Conservation (phyloP, 768 basidiomycete species). For the Trametes maxima region DNA sequence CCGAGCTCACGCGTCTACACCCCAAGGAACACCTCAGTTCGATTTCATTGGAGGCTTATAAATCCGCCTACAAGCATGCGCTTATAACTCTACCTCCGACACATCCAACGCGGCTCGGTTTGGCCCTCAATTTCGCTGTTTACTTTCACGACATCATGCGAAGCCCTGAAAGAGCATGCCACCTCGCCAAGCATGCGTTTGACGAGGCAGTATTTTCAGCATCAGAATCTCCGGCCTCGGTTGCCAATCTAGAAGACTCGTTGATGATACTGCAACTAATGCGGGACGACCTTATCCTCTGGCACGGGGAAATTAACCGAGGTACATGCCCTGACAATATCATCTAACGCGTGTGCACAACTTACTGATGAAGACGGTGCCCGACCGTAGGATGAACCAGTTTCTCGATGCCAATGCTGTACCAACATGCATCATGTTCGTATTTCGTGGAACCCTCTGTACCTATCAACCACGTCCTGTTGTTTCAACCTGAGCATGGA, state of each 20-base stretch:
- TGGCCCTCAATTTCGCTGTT: slow-evolving; percentile 93
- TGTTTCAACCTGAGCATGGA: too few relatives aligned
- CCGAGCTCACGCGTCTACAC: slow-evolving; percentile 77
- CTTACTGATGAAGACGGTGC: not conserved
- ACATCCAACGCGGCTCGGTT: slow-evolving; percentile 85
- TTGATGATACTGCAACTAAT: slow-evolving; percentile 83
- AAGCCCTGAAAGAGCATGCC: slow-evolving; percentile 85
- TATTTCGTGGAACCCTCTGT: too few relatives aligned
- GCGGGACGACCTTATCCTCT: slow-evolving; percentile 83
- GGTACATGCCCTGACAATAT: not conserved
- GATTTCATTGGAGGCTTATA: slow-evolving; percentile 82
- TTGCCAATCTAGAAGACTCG: slow-evolving; percentile 69
- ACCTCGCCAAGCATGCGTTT: slow-evolving; percentile 89
- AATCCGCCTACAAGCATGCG: slow-evolving; percentile 84
- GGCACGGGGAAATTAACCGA: slow-evolving; percentile 69
- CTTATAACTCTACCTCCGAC: slow-evolving; percentile 69
- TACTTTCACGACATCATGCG: slow-evolving; percentile 89
- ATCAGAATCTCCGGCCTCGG: slow-evolving; percentile 32
- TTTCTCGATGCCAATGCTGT: too few relatives aligned
- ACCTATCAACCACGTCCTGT: too few relatives aligned
- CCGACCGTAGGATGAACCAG: too few relatives aligned
- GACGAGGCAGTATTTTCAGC: slow-evolving; percentile 74
- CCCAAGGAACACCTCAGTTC: slow-evolving; percentile 71
- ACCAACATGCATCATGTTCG: too few relatives aligned
- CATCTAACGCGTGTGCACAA: too few relatives aligned